phyloP scores from a whole-genome alignment of 345 rosid species.

The Populus nigra region DNA sequence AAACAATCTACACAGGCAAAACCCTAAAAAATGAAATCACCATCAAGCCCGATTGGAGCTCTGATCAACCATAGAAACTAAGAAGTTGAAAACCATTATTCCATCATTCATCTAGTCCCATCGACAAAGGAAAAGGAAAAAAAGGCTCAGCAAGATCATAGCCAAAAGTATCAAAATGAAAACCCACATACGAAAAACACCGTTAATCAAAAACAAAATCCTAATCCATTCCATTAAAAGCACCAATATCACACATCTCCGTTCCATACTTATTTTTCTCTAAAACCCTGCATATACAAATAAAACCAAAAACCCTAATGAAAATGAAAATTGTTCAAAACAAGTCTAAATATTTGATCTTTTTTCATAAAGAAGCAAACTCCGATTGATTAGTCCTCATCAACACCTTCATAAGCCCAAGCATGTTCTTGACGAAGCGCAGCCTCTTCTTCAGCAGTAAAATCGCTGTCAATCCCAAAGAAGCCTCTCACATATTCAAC shows the following conservation, averaged over 20 bases:
- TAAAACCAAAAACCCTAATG: not conserved
- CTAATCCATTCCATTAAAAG: not conserved
- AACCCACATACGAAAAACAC: not conserved
- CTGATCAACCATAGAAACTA: not conserved
- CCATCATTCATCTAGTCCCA: not conserved
- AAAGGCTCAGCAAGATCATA: no score
- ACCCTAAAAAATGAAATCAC: no score
- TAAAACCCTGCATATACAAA: not conserved
- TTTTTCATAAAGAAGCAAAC: not conserved
- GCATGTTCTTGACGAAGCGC: slow-evolving; percentile 12
- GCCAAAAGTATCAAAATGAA: not conserved
- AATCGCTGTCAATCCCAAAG: slow-evolving; percentile 41
- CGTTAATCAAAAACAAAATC: not conserved
- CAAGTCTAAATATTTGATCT: no score
- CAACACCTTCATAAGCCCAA: slow-evolving; percentile 38
- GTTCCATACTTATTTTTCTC: not conserved
- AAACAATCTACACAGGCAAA: not conserved
- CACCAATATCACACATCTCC: not conserved
- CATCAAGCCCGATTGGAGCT: no score
- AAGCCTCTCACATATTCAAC: slow-evolving; percentile 37
- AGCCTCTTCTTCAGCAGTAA: slow-evolving; percentile 40
- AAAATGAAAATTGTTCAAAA: not conserved
- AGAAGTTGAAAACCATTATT: not conserved
- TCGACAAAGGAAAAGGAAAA: not conserved
- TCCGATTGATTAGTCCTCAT: slow-evolving; percentile 8